Evolutionary conservation across 331 rosid genomes (phyloP).

Genomic region (Quercus lobata): DNA sequence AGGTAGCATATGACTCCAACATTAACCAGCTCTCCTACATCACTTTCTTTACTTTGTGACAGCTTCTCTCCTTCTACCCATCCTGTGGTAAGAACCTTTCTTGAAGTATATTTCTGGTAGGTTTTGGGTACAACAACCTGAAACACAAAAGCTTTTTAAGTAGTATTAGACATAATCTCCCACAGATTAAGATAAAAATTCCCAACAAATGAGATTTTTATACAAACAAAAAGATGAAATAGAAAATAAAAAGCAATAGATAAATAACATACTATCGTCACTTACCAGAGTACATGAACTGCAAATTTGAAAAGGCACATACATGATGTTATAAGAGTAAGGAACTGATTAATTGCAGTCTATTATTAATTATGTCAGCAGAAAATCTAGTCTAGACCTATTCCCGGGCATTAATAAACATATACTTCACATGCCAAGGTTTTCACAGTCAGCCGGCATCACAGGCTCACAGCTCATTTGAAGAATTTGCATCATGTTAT

Average conservation of each 20-base stretch:
- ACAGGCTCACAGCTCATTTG: neutral
- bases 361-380: neutral
- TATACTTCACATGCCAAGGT: neutral
- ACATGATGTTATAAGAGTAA: neutral
- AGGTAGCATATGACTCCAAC: constrained; percentile 99
- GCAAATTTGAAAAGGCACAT: neutral
- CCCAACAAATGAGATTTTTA: neutral
- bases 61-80: constrained; percentile 97
- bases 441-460: neutral
- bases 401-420: neutral
- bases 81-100: constrained; percentile 89
- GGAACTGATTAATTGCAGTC: too few relatives aligned
- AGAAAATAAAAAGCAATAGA: neutral
- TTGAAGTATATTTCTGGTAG: constrained; percentile 78
- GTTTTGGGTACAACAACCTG: constrained; percentile 97
- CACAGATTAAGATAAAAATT: neutral
- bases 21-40: constrained; percentile 92
- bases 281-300: neutral
- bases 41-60: constrained; percentile 94
- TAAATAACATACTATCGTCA: neutral
- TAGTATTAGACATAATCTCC: neutral
- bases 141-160: constrained; percentile 15
- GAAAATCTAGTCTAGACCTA: neutral
- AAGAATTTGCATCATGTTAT: neutral
- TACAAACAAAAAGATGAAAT: neutral